Percentiles rank a stretch among this genome's conserved stretches.
phyloP scores from a whole-genome alignment of 2,329 filamentous ascomycete genomes.

The Zasmidium angulare region DNA sequence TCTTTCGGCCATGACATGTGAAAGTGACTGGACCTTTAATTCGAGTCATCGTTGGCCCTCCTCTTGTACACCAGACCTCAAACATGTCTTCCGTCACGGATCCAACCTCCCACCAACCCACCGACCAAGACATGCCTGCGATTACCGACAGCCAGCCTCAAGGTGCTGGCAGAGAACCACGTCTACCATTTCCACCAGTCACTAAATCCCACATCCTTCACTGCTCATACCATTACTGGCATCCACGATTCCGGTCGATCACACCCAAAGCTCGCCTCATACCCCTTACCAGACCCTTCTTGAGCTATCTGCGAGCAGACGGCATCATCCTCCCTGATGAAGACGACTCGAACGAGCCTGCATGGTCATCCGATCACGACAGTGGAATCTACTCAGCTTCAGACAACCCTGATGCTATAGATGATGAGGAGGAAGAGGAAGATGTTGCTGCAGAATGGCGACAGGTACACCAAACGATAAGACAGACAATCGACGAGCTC shows the following conservation, averaged over 20 bases:
- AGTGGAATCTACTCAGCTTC: conserved; percentile 51
- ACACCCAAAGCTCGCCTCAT: conserved; percentile 87
- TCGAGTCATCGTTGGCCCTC: background rate
- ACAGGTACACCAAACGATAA: conserved; percentile 75
- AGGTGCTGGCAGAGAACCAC: background rate
- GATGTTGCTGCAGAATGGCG: conserved; percentile 64
- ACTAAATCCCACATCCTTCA: conserved; percentile 85
- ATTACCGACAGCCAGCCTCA: conserved; percentile 16
- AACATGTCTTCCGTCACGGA: background rate
- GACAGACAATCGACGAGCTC: conserved; percentile 73
- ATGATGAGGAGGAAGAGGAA: conserved; percentile 55
- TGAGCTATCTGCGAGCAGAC: conserved; percentile 86
- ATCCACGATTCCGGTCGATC: conserved; percentile 75
- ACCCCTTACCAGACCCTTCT: conserved; percentile 70
- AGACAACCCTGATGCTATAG: conserved; percentile 36
- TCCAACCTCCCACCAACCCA: background rate
- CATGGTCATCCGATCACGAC: conserved; percentile 49
- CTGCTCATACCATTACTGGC: conserved; percentile 93
- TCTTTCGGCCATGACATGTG: background rate
- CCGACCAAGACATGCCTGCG: conserved; percentile 17
- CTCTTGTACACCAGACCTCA: background rate
- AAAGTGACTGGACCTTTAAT: background rate
- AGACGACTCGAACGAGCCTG: conserved; percentile 38
- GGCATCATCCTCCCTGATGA: conserved; percentile 85
- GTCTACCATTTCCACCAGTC: conserved; percentile 75